Evolutionary conservation across 805 yeast species (phyloP).

Genomic region (Nakazawaea ambrosiae): DNA sequence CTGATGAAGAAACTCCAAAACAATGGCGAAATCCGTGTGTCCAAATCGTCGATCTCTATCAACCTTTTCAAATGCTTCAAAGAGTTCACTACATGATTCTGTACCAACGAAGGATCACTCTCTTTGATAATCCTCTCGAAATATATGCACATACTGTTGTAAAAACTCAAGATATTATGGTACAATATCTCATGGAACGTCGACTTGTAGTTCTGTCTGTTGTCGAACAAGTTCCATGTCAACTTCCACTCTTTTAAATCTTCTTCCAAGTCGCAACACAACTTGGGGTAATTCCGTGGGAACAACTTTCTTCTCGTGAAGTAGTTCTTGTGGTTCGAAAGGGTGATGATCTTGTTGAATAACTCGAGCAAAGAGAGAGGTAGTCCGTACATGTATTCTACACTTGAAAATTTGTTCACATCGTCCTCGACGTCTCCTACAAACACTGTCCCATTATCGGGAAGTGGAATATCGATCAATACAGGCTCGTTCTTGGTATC

Average conservation of each 20-base stretch:
- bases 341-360: slow-evolving; percentile 35
- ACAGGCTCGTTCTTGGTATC: slow-evolving; percentile 3
- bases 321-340: slow-evolving; percentile 46
- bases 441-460: slow-evolving; percentile 12
- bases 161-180: slow-evolving; percentile 32
- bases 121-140: slow-evolving; percentile 41
- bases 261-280: slow-evolving; percentile 50
- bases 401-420: slow-evolving; percentile 13
- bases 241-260: slow-evolving; percentile 38
- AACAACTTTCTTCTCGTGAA: slow-evolving; percentile 32
- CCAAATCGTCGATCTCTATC: slow-evolving; percentile 11
- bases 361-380: slow-evolving; percentile 40
- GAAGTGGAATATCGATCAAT: slow-evolving; percentile 15
- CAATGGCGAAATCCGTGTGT: slow-evolving; percentile 27
- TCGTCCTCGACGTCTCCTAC: slow-evolving; percentile 10
- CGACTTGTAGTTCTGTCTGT: slow-evolving; percentile 24
- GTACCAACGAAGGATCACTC: slow-evolving; percentile 26
- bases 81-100: slow-evolving; percentile 26
- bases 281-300: slow-evolving; percentile 48
- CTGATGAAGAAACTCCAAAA: slow-evolving; percentile 44
- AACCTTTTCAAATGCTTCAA: slow-evolving; percentile 25
- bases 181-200: slow-evolving; percentile 33
- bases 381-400: slow-evolving; percentile 40
- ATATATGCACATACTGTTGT: slow-evolving; percentile 35
- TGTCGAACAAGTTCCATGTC: slow-evolving; percentile 33